Evolutionary conservation across 495 filamentous ascomycete species (phyloP).

Genomic region (Hypoxylon perforatum): DNA sequence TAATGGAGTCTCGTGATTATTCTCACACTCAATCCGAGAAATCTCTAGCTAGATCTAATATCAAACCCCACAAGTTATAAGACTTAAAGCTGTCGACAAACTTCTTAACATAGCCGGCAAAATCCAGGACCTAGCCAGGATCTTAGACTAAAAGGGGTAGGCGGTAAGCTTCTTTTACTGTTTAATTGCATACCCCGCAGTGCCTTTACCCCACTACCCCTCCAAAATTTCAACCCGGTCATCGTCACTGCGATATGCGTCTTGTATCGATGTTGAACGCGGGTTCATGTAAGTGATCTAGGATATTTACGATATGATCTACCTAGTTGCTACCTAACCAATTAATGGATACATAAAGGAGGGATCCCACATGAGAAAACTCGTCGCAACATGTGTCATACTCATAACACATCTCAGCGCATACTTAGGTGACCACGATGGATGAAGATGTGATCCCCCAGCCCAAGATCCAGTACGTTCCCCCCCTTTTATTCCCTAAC

Average conservation of each 20-base stretch:
- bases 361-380: neutral
- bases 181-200: slow-evolving; percentile 28
- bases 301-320: neutral
- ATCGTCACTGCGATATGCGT: neutral
- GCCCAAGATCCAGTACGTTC: slow-evolving; percentile 41
- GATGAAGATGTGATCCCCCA: slow-evolving; percentile 29
- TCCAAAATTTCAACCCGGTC: neutral
- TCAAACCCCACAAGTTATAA: neutral
- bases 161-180: slow-evolving; percentile 10
- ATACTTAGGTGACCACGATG: slow-evolving; percentile 38
- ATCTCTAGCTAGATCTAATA: neutral
- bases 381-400: slow-evolving; percentile 14
- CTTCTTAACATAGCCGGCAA: neutral
- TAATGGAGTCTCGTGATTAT: neutral
- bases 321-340: neutral
- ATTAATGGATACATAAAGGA: neutral
- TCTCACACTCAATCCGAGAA: neutral
- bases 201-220: slow-evolving; percentile 19
- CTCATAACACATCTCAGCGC: neutral
- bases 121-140: neutral
- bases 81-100: neutral
- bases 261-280: neutral
- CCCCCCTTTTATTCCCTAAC: neutral
- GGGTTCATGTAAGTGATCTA: neutral
- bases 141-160: slow-evolving; percentile 13